Evolutionary conservation across 768 basidiomycete genomes (phyloP), one percentile per base, ranked within the genome.

Genomic region (Lentinula sp.): DNA sequence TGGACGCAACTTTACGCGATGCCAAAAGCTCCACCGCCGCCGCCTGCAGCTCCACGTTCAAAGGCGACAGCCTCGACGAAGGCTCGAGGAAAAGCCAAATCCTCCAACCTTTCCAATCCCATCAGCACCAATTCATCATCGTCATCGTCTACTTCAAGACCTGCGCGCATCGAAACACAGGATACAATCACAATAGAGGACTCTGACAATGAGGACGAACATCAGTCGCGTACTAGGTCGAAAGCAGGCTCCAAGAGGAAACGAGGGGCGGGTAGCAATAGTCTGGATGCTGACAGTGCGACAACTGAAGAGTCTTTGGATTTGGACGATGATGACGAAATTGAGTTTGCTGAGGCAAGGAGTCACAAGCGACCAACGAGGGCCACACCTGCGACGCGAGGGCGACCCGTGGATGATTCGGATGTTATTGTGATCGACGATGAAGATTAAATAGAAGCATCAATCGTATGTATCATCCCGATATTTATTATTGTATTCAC

Each of bases 1-100:
- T 94, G 91, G 91, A 91, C 89, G 0, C 77, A 84, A 48, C 70
- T 85, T 13, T 90, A 88, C 67, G 91, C 91, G 0, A 76, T 70
- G n/a, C 83, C 81, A 6, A 73, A 75, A 37, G 70, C 78, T 1
- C 66, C 73, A 6, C 67, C 74, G 2, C 64, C 72, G 8, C 68
- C 71, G 13, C 67, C 56, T 23, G 61, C 66, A 42, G 66, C 66
- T 13, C 65, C 65, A 32, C 63, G 52, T 39, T 48, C 72, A 10
- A 63, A 68, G 7, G 57, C 67, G 46, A 6, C 50, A 3, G 54
- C 66, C 18, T 28, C 68, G 10, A 58, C 72, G 35, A 75, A 64
- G 63, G 62, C 63, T 6, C 77, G 77, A 62, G 76, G 78, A 16
- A 81, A 79, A 67, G 60, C 52, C 50, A 60, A 65, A 37, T 63